Percentiles rank a stretch among this genome's conserved stretches.
phyloP scores from a whole-genome alignment of 441 rosid species.

The Jatropha multifida region DNA sequence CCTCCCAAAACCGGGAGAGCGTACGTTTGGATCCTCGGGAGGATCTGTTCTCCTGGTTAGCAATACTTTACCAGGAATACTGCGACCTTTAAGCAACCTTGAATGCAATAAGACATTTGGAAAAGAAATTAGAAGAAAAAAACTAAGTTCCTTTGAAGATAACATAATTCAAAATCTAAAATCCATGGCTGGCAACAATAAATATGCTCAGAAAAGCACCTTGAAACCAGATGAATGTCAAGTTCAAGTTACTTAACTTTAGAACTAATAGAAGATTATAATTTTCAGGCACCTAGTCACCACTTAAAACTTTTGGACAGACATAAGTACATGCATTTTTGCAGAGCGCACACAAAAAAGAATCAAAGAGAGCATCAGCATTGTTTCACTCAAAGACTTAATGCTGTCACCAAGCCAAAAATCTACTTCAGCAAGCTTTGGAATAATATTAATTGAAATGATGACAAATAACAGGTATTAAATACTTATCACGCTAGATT shows the following conservation, averaged over 20 bases:
- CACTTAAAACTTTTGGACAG: too few relatives aligned
- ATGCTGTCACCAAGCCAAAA: background rate
- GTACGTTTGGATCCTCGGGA: slow-evolving; percentile 42
- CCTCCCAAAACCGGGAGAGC: slow-evolving; percentile 62
- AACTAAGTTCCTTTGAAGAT: background rate
- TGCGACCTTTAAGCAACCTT: slow-evolving; percentile 89
- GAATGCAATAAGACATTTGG: background rate
- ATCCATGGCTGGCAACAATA: background rate
- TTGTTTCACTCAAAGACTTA: slow-evolving; percentile 1
- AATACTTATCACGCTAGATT: background rate
- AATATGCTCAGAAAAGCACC: background rate
- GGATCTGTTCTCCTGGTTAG: slow-evolving; percentile 76
- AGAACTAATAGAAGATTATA: background rate
- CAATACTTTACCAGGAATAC: slow-evolving; percentile 87
- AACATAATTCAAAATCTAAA: background rate
- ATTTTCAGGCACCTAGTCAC: background rate
- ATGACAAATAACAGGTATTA: background rate
- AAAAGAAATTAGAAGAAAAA: background rate
- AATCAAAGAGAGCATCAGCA: background rate
- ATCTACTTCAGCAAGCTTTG: background rate
- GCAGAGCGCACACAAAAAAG: background rate
- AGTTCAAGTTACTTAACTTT: background rate
- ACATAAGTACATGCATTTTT: background rate
- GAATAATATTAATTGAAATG: background rate
- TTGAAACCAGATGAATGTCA: background rate